Evolutionary conservation across 2,329 filamentous ascomycete genomes (phyloP).

Genomic region (Pseudopyricularia javanii): DNA sequence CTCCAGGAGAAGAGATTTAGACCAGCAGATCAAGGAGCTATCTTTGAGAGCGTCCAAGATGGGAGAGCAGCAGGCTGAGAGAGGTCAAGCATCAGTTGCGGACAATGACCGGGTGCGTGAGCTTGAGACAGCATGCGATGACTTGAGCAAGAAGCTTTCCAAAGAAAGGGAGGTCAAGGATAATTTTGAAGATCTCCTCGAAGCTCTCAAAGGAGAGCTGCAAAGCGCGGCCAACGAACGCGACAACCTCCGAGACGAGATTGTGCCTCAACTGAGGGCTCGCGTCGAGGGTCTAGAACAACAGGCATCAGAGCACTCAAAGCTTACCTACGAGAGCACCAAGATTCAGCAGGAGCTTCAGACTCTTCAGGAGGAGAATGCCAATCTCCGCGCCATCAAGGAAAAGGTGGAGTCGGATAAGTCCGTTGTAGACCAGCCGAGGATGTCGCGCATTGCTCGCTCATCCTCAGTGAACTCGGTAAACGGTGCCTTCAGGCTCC

Average conservation of each 20-base stretch:
- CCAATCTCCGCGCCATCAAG: conserved; percentile 28
- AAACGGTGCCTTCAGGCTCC: conserved; percentile 16
- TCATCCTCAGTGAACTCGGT: conserved; percentile 20
- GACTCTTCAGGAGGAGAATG: conserved; percentile 38
- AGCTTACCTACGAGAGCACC: conserved; percentile 65
- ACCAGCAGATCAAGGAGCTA: conserved; percentile 72
- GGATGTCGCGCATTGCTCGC: background rate
- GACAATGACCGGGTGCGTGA: conserved; percentile 50
- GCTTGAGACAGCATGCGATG: conserved; percentile 69
- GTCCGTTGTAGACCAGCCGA: background rate
- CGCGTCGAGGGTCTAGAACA: conserved; percentile 68
- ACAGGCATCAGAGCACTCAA: conserved; percentile 60
- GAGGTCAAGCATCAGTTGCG: conserved; percentile 37
- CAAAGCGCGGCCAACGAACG: conserved; percentile 75
- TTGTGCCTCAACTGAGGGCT: conserved; percentile 67
- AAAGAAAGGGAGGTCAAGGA: conserved; percentile 82
- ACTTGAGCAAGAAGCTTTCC: conserved; percentile 65
- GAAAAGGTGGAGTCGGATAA: background rate
- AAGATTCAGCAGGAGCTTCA: conserved; percentile 82
- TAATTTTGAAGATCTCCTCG: conserved; percentile 86
- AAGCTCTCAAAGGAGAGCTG: conserved; percentile 71
- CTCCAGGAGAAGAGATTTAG: conserved; percentile 59
- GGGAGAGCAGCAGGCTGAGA: conserved; percentile 30
- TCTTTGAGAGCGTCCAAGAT: conserved; percentile 64
- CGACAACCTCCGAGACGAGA: conserved; percentile 81